These are phyloP conservation scores for Macrocystidia cucumis DNA, from an alignment of 1,284 basidiomycete species.

Conservation along the genomic window DNA sequence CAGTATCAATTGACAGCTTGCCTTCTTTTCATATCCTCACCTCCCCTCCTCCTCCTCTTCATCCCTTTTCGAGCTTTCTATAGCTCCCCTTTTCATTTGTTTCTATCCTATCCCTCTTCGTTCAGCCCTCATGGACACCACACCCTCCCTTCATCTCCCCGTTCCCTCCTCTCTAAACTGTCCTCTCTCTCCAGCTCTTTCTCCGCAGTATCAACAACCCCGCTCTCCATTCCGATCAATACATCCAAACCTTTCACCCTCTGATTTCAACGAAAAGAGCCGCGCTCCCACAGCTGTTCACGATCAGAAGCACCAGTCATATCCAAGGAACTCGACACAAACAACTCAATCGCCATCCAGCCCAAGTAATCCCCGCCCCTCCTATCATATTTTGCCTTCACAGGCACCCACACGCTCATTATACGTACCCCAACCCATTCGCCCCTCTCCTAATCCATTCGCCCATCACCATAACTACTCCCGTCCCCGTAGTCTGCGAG, in stretches of 20 bases:
- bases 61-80: conserved; percentile 11
- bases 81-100: conserved; percentile 14
- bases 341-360: too few relatives aligned
- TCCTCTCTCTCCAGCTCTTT: conserved; percentile 7
- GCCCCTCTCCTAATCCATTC: not conserved
- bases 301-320: too few relatives aligned
- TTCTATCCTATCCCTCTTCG: conserved; percentile 7
- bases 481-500: conserved; percentile 43
- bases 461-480: conserved; percentile 21
- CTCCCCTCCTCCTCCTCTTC: conserved; percentile 8
- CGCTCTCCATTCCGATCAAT: too few relatives aligned
- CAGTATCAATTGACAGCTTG: conserved; percentile 4
- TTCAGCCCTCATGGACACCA: conserved; percentile 1
- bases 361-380: too few relatives aligned
- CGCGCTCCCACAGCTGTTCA: too few relatives aligned
- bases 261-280: too few relatives aligned
- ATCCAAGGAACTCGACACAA: too few relatives aligned
- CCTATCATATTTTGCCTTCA: conserved; percentile 10
- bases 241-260: too few relatives aligned
- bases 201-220: conserved; percentile 1
- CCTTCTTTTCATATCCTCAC: conserved; percentile 7
- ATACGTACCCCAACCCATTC: not conserved
- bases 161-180: too few relatives aligned
- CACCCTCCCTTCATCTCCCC: too few relatives aligned
- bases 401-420: not conserved